Evolutionary conservation across 2,329 filamentous ascomycete genomes (phyloP), one percentile per base, ranked within the genome.

Genomic region (Penicillium sp.): DNA sequence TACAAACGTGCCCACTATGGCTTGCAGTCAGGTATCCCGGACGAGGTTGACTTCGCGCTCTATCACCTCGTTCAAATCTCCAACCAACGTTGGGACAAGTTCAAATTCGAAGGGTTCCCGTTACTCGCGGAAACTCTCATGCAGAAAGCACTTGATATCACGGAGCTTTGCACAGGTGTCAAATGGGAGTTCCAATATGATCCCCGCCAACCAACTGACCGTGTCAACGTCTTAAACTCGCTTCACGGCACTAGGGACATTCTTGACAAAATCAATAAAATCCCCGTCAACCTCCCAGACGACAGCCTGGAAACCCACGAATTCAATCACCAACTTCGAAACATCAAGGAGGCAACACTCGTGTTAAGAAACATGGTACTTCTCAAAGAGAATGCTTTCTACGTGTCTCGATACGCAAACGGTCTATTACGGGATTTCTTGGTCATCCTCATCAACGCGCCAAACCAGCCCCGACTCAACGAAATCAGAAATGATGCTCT

Each of bases 331-430:
- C 79, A 83, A 40, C 79, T 97, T 56, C 83, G 89, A 11, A 84
- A 90, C 60, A 82, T 96, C 57, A 93, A 88, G 22, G 92, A 97
- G 72, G 92, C 94, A 2, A 87, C 88, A 18, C 78, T 97, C 44
- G 92, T 96, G 16, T 80, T 97, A 41, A 86, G 94, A 48, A 99
- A 99, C 71, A 97, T 99, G 92, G 88, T 92, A n/a, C 89, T 95
- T 73, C 79, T 97, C 18, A 84, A 87, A 21, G 92, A 96, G 58
- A 99, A 99, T 68, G 93, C 93, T 0, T 76, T 82, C 22, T 94
- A 92, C 69, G 82, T 96, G 65, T 83, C 90, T 5, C 85, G 88
- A 22, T 86, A 93, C 56, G 84, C 84, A 14, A 67, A 68, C 24
- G 68, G 69, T 7, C 81, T 91, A 1, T 78, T 95, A 38, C 88